phyloP scores from a whole-genome alignment of 352 stramenopile species.

The Plasmopara viticola region DNA sequence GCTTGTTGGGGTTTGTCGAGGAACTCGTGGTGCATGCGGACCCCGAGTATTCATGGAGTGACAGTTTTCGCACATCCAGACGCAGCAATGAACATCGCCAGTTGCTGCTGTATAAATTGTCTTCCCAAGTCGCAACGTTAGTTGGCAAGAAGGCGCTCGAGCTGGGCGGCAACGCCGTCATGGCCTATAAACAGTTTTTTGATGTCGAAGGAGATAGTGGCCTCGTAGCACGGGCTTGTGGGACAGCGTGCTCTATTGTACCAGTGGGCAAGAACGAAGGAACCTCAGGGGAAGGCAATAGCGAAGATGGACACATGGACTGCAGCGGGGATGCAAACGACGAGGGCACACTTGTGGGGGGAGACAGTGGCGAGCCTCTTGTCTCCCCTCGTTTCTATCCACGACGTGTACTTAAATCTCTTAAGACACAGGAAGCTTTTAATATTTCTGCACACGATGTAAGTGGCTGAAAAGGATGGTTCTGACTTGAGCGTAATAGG shows the following conservation, averaged over 20 bases:
- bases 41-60: constrained; percentile 96
- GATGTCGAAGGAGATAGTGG: constrained; percentile 98
- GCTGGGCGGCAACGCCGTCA: constrained; percentile 96
- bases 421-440: constrained; percentile 53
- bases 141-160: constrained; percentile 95
- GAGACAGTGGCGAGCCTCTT: constrained; percentile 30
- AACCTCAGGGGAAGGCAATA: constrained; percentile 6
- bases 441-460: constrained; percentile 76
- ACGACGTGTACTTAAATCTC: constrained; percentile 41
- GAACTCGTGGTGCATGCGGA: constrained; percentile 97
- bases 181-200: constrained; percentile 98
- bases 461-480: constrained; percentile 7
- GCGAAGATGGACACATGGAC: constrained; percentile 32
- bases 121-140: constrained; percentile 74
- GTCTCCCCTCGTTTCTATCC: constrained; percentile 48
- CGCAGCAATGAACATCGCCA: constrained; percentile 96
- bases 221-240: constrained; percentile 94
- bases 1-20: constrained; percentile 91
- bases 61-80: constrained; percentile 89
- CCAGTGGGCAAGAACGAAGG: constrained; percentile 55
- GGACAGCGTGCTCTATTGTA: constrained; percentile 86
- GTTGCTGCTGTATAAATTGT: constrained; percentile 93
- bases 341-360: constrained; percentile 12
- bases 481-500: too few relatives aligned
- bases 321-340: constrained; percentile 31